These are phyloP conservation scores for Penicillium malachiteum DNA, from an alignment of 495 filamentous ascomycete genomes.

Conservation along the genomic window DNA sequence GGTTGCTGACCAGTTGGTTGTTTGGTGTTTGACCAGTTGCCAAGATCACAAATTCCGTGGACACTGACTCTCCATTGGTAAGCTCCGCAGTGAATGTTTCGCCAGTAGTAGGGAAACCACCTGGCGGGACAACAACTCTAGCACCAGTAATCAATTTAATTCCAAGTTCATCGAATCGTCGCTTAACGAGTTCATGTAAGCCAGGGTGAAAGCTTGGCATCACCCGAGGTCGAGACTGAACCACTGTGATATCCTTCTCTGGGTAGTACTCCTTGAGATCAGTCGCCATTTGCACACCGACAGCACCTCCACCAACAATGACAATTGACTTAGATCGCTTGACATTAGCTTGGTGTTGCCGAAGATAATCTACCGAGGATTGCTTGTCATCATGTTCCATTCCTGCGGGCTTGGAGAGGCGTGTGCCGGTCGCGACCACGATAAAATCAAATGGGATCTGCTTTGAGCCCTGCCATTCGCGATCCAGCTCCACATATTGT, in stretches of 20 bases:
- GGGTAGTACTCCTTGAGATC: constrained; percentile 60
- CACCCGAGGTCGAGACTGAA: constrained; percentile 55
- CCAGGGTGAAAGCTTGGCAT: constrained; percentile 52
- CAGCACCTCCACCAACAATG: constrained; percentile 61
- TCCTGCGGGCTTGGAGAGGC: constrained; percentile 42
- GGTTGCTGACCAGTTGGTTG: constrained; percentile 43
- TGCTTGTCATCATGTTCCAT: constrained; percentile 48
- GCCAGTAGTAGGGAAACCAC: constrained; percentile 30
- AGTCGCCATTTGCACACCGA: constrained; percentile 59
- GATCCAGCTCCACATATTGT: constrained; percentile 42
- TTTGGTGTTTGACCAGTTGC: constrained; percentile 60
- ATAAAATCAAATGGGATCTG: constrained; percentile 49
- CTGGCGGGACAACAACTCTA: constrained; percentile 30
- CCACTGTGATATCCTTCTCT: constrained; percentile 55
- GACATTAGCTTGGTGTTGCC: constrained; percentile 36
- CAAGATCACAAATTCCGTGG: constrained; percentile 44
- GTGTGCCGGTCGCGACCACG: constrained; percentile 48
- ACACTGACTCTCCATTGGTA: constrained; percentile 33
- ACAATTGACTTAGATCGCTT: constrained; percentile 45
- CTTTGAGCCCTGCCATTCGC: constrained; percentile 43
- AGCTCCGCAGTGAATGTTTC: constrained; percentile 31
- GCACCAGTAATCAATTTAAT: constrained; percentile 38
- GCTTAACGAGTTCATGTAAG: constrained; percentile 48
- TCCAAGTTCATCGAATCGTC: constrained; percentile 40
- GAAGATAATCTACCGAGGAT: constrained; percentile 39